A percentile compares a stretch with the other conserved stretches of the same genome.
Evolutionary conservation across 208 protist species (phyloP).

Genomic region (Polymyxa betae): DNA sequence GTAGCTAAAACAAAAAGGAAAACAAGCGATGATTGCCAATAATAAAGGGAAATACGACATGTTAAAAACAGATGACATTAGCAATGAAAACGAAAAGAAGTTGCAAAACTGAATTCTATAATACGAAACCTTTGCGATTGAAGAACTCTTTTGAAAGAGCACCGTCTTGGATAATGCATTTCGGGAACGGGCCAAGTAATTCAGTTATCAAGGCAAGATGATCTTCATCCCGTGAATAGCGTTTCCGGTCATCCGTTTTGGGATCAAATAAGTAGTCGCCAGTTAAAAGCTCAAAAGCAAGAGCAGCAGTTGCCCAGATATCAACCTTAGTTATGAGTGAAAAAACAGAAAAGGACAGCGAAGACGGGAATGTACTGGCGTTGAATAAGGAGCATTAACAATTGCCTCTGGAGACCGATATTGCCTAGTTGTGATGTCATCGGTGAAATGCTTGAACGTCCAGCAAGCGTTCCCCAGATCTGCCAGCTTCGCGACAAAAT

Average conservation of each 20-base stretch:
- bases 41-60: no score
- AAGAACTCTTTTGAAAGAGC: slow-evolving; percentile 67
- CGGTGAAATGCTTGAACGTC: slow-evolving; percentile 93
- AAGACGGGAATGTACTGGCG: slow-evolving; percentile 65
- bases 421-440: slow-evolving; percentile 86
- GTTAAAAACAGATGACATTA: no score
- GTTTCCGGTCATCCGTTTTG: slow-evolving; percentile 72
- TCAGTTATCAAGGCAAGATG: slow-evolving; percentile 73
- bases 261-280: slow-evolving; percentile 85
- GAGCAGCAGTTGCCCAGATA: slow-evolving; percentile 82
- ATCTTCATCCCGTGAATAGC: slow-evolving; percentile 59
- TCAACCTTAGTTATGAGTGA: slow-evolving; percentile 68
- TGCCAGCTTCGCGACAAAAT: slow-evolving; percentile 82
- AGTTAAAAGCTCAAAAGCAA: slow-evolving; percentile 80
- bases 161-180: slow-evolving; percentile 50
- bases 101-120: no score
- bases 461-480: slow-evolving; percentile 99
- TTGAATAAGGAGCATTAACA: slow-evolving; percentile 73
- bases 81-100: no score
- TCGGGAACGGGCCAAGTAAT: slow-evolving; percentile 70
- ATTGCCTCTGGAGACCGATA: slow-evolving; percentile 82
- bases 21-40: no score
- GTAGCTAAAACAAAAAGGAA: no score
- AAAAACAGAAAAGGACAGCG: neutral
- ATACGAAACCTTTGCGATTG: slow-evolving; percentile 60